A percentile compares a stretch with the other conserved stretches of the same genome.
Conservation (phyloP, 371 early-diverging fungal species). For the Mucor lusitanicus region DNA sequence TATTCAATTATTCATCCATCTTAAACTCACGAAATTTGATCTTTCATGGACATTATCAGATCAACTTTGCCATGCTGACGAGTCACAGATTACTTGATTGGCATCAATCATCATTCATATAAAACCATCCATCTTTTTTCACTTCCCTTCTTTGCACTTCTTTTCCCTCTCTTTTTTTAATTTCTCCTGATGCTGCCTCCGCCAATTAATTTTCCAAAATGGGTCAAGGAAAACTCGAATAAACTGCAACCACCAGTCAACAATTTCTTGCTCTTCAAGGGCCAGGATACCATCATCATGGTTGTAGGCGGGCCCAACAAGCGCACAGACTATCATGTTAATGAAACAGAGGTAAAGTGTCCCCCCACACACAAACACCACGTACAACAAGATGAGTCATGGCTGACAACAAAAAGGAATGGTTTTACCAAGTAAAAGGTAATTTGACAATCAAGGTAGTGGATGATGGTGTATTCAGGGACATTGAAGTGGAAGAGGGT, state of each 20-base stretch:
- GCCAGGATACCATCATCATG: conserved; percentile 86
- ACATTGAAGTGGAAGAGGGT: conserved; percentile 87
- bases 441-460: conserved; percentile 87
- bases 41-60: not conserved
- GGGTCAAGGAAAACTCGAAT: conserved; percentile 83
- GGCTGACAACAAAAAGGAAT: conserved; percentile 64
- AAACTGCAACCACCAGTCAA: conserved; percentile 93
- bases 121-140: not conserved
- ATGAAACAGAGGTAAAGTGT: conserved; percentile 83
- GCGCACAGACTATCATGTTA: conserved; percentile 94
- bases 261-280: conserved; percentile 86
- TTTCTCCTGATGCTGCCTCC: conserved; percentile 47
- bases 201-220: conserved; percentile 88
- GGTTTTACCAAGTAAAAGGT: conserved; percentile 95
- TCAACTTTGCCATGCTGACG: not conserved
- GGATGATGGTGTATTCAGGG: conserved; percentile 75
- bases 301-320: conserved; percentile 85
- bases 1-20: not conserved
- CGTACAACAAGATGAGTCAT: not conserved
- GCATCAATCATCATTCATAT: not conserved
- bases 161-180: conserved; percentile 10
- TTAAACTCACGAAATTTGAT: not conserved
- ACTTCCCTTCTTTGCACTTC: conserved; percentile 3
- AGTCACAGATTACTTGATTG: not conserved
- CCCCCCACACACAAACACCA: not conserved